phyloP scores from a whole-genome alignment of 1,284 basidiomycete species.

The Tilletiopsis washingtonensis region DNA sequence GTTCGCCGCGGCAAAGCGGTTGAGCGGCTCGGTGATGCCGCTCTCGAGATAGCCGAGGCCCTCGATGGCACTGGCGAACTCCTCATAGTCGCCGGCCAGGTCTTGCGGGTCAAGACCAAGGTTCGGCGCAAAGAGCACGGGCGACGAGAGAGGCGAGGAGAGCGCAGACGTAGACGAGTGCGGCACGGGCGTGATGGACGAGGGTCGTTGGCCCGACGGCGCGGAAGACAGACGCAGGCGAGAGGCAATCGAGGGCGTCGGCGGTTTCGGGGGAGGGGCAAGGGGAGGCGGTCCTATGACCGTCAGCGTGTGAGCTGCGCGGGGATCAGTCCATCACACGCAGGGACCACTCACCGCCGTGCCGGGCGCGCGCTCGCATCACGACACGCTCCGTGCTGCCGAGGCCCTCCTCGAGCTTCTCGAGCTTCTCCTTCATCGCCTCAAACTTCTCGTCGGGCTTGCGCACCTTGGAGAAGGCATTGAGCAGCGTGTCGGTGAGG shows the following conservation, averaged over 20 bases:
- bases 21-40: conserved; percentile 91
- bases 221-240: neutral
- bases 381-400: conserved; percentile 59
- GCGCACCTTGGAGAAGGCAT: conserved; percentile 85
- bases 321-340: neutral
- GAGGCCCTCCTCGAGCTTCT: conserved; percentile 89
- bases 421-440: conserved; percentile 78
- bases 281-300: neutral
- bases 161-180: conserved; percentile 2
- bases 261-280: neutral
- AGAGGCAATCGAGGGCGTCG: neutral
- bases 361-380: conserved; percentile 16
- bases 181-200: neutral
- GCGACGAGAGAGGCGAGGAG: conserved; percentile 2
- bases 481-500: conserved; percentile 87
- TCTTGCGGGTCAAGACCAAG: conserved; percentile 25
- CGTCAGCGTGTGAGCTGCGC: neutral
- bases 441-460: conserved; percentile 95
- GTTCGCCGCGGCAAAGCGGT: conserved; percentile 88
- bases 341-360: conserved; percentile 61
- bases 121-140: conserved; percentile 9
- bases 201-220: neutral
- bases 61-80: conserved; percentile 87
- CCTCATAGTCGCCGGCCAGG: conserved; percentile 90
- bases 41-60: conserved; percentile 94